Base-by-base conservation (phyloP, 2,329 filamentous ascomycete species). In the Fusarium multiceps region DNA sequence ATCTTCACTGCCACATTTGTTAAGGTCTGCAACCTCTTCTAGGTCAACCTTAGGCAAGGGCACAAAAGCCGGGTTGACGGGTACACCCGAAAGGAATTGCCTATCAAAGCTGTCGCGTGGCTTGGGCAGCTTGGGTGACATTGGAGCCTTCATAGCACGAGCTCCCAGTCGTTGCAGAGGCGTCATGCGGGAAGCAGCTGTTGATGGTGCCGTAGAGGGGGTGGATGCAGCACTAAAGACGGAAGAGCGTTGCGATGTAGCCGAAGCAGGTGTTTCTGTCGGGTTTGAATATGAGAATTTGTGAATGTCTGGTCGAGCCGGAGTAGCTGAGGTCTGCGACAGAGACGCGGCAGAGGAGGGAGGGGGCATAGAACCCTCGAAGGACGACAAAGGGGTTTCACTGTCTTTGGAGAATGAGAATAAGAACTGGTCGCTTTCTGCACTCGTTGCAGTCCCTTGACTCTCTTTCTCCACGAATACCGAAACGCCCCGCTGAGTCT, bases 1-100 rank as follows among this genome's bases (percentile, higher is more conserved):
- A 59, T 89, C 87, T 73, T 89, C 87, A 71, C 87, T 89, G 16
- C 87, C 87, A 51, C 75, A 75, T 55, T 72, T 74, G 69, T 87
- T 86, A 43, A 88, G 74, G 3, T 85, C 83, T 69, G 84, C 84
- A 6, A 88, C 80, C 70, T 89, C 87, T 10, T 79, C 79, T 27
- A 87, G 64, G 66, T 88, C 85, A 4, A 86, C 86, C 59, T 82
- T 85, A 2, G 87, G 87, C 11, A 89, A 78, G 0, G 87, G 85
- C 8, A 89, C 81, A 70, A 86, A 86, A 0, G 86, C 80, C 4
- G 87, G 85, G 66, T 89, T 87, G 40, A 86, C 77, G 2, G 84
- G 81, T 4, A 84, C 63, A 10, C 77, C 78, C 12, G 79, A 75
- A 6, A 80, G 69, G 43, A 76, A 77, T 41, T 71, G 72, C 21